Conservation (phyloP, 2,329 filamentous ascomycete species). For the Nemania sp. region DNA sequence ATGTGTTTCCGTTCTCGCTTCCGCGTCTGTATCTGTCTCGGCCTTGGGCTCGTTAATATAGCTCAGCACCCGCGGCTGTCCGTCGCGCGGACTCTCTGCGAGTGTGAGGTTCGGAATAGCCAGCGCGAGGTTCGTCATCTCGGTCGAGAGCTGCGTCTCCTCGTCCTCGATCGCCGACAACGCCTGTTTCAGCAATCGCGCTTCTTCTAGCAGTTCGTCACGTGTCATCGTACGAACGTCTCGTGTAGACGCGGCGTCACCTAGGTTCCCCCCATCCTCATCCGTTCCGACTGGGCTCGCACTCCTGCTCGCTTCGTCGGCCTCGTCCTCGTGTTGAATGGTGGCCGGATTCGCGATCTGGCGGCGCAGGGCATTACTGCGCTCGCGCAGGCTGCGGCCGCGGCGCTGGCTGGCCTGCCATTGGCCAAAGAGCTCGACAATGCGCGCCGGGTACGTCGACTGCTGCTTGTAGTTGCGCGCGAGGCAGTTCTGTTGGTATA, state of each 20-base stretch:
- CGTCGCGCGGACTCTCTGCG: constrained; percentile 70
- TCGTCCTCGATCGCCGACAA: constrained; percentile 63
- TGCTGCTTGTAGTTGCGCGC: constrained; percentile 77
- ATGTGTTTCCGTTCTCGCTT: no score
- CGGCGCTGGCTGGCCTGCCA: constrained; percentile 64
- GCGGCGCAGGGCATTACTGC: constrained; percentile 66
- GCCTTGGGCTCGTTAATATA: constrained; percentile 71
- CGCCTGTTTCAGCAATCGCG: constrained; percentile 64
- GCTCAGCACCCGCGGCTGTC: constrained; percentile 65
- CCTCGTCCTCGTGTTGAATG: constrained; percentile 49
- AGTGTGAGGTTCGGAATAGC: constrained; percentile 87
- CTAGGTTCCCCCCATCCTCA: constrained; percentile 19
- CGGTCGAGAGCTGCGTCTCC: constrained; percentile 60
- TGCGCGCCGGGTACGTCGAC: constrained; percentile 57
- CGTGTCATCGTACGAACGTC: constrained; percentile 41
- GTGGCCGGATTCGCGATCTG: constrained; percentile 56
- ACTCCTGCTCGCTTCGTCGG: constrained; percentile 33
- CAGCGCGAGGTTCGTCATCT: constrained; percentile 75
- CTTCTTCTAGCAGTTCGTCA: constrained; percentile 63
- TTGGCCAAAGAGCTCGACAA: constrained; percentile 58
- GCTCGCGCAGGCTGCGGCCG: constrained; percentile 64
- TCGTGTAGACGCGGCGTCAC: constrained; percentile 38
- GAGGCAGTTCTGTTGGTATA: constrained; percentile 81
- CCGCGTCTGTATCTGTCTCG: no score
- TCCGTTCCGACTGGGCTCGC: neutral